Evolutionary conservation across 495 filamentous ascomycete species (phyloP), one percentile per base, ranked within the genome.

Genomic region (Penicillium parvum): DNA sequence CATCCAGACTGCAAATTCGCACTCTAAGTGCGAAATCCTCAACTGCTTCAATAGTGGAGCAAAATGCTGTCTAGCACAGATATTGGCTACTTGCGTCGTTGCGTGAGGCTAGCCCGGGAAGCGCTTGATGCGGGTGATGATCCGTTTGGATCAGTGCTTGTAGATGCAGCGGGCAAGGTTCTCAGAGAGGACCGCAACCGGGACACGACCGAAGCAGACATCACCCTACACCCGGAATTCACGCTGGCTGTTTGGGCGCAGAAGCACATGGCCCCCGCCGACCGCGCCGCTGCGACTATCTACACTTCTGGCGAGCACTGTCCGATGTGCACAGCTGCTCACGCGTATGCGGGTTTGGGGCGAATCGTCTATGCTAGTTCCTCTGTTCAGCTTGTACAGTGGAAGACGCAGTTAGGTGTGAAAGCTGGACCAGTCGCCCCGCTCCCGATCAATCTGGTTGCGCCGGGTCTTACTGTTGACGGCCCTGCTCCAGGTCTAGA

Each of bases 221-320:
- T 55, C 11, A 55, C 42, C 19, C 20, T 34, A 7, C 52, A 55
- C 30, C 52, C 52, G 10, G 52, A 55, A 29, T 41, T 50, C 32
- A 47, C 34, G 1, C 43, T 55, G 19, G 52, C 35, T 3, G 8
- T 26, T 12, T 55, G 52, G 52, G 47, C 52, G 14, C 43, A 51
- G 11, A 35, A 47, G n/a, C 47, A 66, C 23, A 9, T 66, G 32
- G 22, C 40, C 1, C 28, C 53, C 1, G 52, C 41, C 5, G 58
- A 55, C 17, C 58, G 63, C 34, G 49, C 52, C 1, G 18, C 43
- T 2, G 37, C 58, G 8, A 60, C 55, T 0, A 46, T 64, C 25
- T 66, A 66, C 30, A 64, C 63, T 1, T 64, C 63, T 12, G 58
- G 60, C 37, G 63, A 66, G 36, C 63, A 66, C 40, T 66, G 63